These are phyloP conservation scores for Aspergillus steynii DNA, from an alignment of 495 filamentous ascomycete species.

Conservation along the genomic window DNA sequence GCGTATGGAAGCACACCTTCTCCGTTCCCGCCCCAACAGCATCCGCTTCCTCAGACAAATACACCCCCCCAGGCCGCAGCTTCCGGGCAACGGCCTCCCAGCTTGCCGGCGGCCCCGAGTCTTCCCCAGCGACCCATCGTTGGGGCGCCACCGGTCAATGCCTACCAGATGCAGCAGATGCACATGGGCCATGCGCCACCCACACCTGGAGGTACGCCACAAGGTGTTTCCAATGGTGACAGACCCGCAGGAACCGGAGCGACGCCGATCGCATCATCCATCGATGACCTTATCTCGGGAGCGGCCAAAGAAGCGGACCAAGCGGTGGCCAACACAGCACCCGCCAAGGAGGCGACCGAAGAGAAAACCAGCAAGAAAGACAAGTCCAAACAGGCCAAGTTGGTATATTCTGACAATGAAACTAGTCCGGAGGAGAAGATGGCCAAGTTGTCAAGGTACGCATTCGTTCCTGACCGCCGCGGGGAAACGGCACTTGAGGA, in stretches of 20 bases:
- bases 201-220: conserved; percentile 20
- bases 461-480: conserved; percentile 57
- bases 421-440: conserved; percentile 86
- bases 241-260: conserved; percentile 29
- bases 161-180: conserved; percentile 63
- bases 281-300: conserved; percentile 62
- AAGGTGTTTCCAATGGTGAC: conserved; percentile 41
- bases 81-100: conserved; percentile 49
- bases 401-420: conserved; percentile 78
- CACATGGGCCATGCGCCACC: conserved; percentile 56
- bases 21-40: conserved; percentile 35
- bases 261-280: conserved; percentile 46
- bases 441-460: conserved; percentile 74
- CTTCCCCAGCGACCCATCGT: conserved; percentile 66
- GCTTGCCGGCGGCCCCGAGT: conserved; percentile 55
- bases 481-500: conserved; percentile 37
- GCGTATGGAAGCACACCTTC: conserved; percentile 33
- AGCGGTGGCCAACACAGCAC: conserved; percentile 22
- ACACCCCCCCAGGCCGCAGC: conserved; percentile 39
- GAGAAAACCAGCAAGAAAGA: conserved; percentile 64
- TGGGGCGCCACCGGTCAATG: conserved; percentile 55
- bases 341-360: conserved; percentile 31
- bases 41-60: conserved; percentile 40
- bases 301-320: conserved; percentile 38
- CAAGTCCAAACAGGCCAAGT: conserved; percentile 65